These are phyloP conservation scores for Cryptococcus maquisensis DNA, from an alignment of 1,284 basidiomycete species.

Conservation along the genomic window DNA sequence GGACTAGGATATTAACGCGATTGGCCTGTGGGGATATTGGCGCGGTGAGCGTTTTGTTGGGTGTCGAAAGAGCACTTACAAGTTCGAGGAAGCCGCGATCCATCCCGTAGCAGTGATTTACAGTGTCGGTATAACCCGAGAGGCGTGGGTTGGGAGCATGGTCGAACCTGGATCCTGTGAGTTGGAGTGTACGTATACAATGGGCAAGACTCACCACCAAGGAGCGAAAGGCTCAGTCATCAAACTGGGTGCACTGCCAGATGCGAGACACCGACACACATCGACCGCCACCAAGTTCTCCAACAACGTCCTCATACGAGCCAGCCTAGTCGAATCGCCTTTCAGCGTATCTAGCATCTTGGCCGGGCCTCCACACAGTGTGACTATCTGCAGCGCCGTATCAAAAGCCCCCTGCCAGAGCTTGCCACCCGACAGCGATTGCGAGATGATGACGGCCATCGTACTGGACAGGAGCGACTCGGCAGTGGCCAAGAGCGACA, in stretches of 20 bases:
- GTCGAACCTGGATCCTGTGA: slow-evolving; percentile 10
- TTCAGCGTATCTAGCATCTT: slow-evolving; percentile 10
- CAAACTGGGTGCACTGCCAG: slow-evolving; percentile 9
- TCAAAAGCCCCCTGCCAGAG: slow-evolving; percentile 13
- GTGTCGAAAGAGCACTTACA: slow-evolving; percentile 5
- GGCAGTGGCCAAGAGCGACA: not conserved
- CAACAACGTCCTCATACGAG: slow-evolving; percentile 7
- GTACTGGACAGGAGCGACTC: slow-evolving; percentile 11
- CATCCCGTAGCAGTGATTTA: slow-evolving; percentile 12
- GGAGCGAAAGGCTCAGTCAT: slow-evolving; percentile 16
- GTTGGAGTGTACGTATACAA: too few species aligned
- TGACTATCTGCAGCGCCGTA: slow-evolving; percentile 5
- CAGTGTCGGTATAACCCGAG: slow-evolving; percentile 4
- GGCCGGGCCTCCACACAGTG: slow-evolving; percentile 9
- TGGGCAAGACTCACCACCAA: slow-evolving; percentile 17
- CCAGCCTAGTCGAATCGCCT: not conserved
- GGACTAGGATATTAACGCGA: slow-evolving; percentile 16
- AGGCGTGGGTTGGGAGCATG: not conserved
- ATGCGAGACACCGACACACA: slow-evolving; percentile 15
- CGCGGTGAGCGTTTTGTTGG: too few species aligned
- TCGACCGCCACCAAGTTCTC: slow-evolving; percentile 16
- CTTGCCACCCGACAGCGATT: slow-evolving; percentile 4
- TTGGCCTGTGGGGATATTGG: slow-evolving; percentile 9
- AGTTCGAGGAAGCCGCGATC: slow-evolving; percentile 18
- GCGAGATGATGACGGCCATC: slow-evolving; percentile 15